phyloP scores from a whole-genome alignment of 768 basidiomycete species.

The Arthromyces matolae region DNA sequence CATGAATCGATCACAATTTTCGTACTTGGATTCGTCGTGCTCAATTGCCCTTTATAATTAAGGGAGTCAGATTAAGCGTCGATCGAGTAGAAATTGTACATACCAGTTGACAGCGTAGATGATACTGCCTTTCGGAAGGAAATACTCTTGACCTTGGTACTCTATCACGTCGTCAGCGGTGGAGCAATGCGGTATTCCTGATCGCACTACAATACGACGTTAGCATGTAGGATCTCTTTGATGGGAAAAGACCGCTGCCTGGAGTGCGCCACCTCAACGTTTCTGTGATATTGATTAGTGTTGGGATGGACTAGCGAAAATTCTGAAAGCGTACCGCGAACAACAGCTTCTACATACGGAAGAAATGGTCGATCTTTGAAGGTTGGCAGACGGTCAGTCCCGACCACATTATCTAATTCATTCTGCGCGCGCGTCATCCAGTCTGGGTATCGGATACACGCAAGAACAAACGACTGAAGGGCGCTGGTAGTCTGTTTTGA shows the following conservation, averaged over 20 bases:
- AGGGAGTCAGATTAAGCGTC: background rate
- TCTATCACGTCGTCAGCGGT: background rate
- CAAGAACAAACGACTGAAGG: background rate
- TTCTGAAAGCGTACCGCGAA: no score
- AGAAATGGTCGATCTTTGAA: background rate
- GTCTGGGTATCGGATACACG: background rate
- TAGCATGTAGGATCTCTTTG: background rate
- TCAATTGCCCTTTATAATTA: background rate
- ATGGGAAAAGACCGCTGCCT: background rate
- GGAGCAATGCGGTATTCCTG: background rate
- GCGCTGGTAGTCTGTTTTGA: background rate
- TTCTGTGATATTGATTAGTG: background rate
- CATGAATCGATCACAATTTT: background rate
- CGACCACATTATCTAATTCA: background rate
- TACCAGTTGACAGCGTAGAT: slow-evolving; percentile 1
- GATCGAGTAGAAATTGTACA: background rate
- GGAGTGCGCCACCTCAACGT: slow-evolving; percentile 1
- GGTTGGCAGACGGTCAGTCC: background rate
- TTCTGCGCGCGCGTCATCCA: background rate
- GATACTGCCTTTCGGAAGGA: slow-evolving; percentile 1
- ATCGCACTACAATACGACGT: background rate
- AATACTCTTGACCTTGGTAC: background rate
- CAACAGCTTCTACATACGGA: background rate
- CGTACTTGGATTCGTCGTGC: background rate
- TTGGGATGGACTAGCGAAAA: background rate